Evolutionary conservation across 2,329 filamentous ascomycete genomes (phyloP).

Genomic region (Tolypocladium ovalisporum): DNA sequence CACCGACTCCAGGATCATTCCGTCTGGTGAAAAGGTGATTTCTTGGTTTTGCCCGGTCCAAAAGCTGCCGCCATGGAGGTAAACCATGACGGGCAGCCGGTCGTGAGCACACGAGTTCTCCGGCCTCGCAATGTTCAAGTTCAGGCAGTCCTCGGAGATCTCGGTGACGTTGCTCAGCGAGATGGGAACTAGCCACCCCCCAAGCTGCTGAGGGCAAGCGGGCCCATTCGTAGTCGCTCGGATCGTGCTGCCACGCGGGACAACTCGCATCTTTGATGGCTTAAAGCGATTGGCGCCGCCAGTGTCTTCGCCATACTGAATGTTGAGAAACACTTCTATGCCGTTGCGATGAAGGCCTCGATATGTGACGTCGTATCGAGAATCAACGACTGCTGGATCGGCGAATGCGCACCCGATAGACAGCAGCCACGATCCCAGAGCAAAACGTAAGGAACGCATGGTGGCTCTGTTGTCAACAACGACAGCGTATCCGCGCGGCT

Average conservation of each 20-base stretch:
- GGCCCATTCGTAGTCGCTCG: constrained; percentile 28
- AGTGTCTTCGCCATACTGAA: constrained; percentile 35
- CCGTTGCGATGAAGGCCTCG: constrained; percentile 29
- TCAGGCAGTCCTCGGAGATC: constrained; percentile 25
- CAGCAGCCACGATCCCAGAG: background rate
- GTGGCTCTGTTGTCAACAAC: background rate
- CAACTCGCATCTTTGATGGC: constrained; percentile 25
- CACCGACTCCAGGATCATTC: constrained; percentile 32
- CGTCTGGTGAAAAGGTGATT: constrained; percentile 28
- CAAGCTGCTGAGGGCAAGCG: constrained; percentile 31
- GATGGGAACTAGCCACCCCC: constrained; percentile 15
- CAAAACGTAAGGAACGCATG: background rate
- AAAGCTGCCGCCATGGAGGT: constrained; percentile 22
- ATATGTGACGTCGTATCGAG: constrained; percentile 23
- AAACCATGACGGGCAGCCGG: constrained; percentile 25
- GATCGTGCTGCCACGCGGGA: constrained; percentile 19
- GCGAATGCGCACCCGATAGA: background rate
- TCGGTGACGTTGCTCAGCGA: constrained; percentile 24
- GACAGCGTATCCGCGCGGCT: no score
- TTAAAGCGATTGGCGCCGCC: constrained; percentile 33
- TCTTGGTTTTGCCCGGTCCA: constrained; percentile 18
- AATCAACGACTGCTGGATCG: constrained; percentile 7
- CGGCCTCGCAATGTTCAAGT: constrained; percentile 22
- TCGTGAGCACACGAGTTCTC: constrained; percentile 7
- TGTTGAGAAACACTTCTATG: constrained; percentile 35